These are phyloP conservation scores for Aechmea fasciata DNA, from an alignment of 176 grass and related monocot genomes.

Conservation along the genomic window DNA sequence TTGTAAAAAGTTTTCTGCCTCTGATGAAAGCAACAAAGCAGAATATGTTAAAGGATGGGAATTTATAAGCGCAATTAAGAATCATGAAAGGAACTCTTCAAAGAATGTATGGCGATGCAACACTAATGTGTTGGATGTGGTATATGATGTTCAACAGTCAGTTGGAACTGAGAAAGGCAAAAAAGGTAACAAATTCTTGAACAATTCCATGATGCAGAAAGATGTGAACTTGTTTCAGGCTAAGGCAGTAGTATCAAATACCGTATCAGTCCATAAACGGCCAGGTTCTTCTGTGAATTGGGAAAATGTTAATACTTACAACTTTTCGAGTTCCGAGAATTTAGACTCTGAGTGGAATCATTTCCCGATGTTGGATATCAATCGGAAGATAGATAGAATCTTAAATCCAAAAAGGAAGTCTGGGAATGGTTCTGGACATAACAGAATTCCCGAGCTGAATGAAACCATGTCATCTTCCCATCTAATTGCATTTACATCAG, in stretches of 20 bases:
- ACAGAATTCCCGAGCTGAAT: conserved; percentile 41
- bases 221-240: conserved; percentile 19
- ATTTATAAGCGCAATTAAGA: conserved; percentile 11
- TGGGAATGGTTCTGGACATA: background rate
- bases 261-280: conserved; percentile 31
- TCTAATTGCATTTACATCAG: conserved; percentile 25
- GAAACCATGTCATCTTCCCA: conserved; percentile 19
- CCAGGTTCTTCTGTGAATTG: conserved; percentile 22
- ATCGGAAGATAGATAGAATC: conserved; percentile 38
- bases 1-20: conserved; percentile 1
- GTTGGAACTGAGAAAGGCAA: conserved; percentile 8
- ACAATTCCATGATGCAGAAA: conserved; percentile 25
- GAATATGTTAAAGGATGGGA: background rate
- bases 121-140: conserved; percentile 15
- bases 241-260: conserved; percentile 26
- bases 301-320: conserved; percentile 6
- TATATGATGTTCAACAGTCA: conserved; percentile 17
- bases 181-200: conserved; percentile 18
- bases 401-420: conserved; percentile 33
- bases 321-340: conserved; percentile 29
- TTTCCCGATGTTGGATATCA: conserved; percentile 49
- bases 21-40: conserved; percentile 3
- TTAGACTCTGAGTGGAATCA: conserved; percentile 28
- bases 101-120: conserved; percentile 10
- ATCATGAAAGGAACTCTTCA: conserved; percentile 15